A percentile compares a stretch with the other conserved stretches of the same genome.
Evolutionary conservation across 306 rosid genomes (phyloP).

Genomic region (Quercus suber): DNA sequence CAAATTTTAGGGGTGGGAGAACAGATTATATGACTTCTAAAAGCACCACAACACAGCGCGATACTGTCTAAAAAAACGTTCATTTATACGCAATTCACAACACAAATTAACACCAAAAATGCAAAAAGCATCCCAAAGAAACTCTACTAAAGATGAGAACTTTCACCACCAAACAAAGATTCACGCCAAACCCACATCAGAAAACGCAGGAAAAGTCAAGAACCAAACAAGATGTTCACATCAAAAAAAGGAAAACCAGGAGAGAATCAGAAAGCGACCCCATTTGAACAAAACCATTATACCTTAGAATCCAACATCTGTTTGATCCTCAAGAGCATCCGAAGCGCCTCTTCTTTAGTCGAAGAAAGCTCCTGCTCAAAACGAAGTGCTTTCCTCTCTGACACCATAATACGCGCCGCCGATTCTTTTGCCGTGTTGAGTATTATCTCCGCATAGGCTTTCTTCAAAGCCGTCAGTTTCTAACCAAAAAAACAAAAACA

Average conservation of each 20-base stretch:
- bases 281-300: constrained; percentile 3
- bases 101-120: constrained; percentile 10
- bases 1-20: neutral
- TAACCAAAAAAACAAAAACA: constrained; percentile 24
- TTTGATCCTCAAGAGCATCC: constrained; percentile 72
- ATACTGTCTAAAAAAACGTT: neutral
- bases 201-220: constrained; percentile 15
- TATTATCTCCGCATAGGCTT: constrained; percentile 78
- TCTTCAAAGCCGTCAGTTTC: constrained; percentile 84
- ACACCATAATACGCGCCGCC: constrained; percentile 68
- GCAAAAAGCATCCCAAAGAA: constrained; percentile 16
- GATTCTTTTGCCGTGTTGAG: constrained; percentile 84
- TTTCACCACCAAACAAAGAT: constrained; percentile 11
- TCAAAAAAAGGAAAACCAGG: neutral
- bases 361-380: constrained; percentile 55
- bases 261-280: constrained; percentile 15
- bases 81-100: constrained; percentile 1
- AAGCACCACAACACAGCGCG: neutral
- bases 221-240: constrained; percentile 11
- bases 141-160: constrained; percentile 15
- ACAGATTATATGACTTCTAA: neutral
- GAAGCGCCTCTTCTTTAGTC: constrained; percentile 63
- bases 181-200: constrained; percentile 28
- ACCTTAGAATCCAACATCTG: constrained; percentile 82
- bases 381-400: constrained; percentile 61